Evolutionary conservation across 1,284 basidiomycete genomes (phyloP), one percentile per base, ranked within the genome.

Genomic region (Puccinia novopanici): DNA sequence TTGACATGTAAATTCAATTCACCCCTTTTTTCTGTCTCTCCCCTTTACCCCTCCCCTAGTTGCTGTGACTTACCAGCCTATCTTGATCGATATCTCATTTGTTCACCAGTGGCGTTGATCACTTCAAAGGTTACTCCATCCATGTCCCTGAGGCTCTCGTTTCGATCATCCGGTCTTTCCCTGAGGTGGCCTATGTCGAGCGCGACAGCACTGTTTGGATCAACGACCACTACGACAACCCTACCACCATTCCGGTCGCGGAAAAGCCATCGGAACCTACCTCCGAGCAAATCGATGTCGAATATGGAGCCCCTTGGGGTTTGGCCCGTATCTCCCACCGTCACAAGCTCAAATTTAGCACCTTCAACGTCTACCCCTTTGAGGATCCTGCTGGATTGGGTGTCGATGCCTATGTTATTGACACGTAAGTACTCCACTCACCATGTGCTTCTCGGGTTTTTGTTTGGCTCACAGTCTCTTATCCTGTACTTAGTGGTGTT

Each of bases 251-350:
- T 22, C 65, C 81, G 52, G 75, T 68, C 8, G 71, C 48, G 3
- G 78, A 80, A 42, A 57, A 48, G 17, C 27, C 63, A 52, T 71
- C 48, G 22, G 30, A 42, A 57, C 40, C 52, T 71, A 59, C 52
- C 37, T 67, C 67, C 1, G 57, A 75, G 24, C 50, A 42, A 17
- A 52, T 81, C 77, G 83, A 82, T 67, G 57, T 67, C 27, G 82
- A 61, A 77, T 42, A 72, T 59, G 68, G 59, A 22, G 67, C 48
- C 19, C 57, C 81, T 54, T 83, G 94, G 93, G 94, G 97, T 86
- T 91, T 99, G 57, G 95, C 96, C 68, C 93, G 97, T 81, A 90
- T 99, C 85, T 95, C 93, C 83, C 97, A 99, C 88, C 91, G 94
- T 78, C 84, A 88, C 30, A 90, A 87, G 84, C 90, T 99, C 37